Evolutionary conservation across 305 asterid species (phyloP).

Genomic region (Galium porrigens): DNA sequence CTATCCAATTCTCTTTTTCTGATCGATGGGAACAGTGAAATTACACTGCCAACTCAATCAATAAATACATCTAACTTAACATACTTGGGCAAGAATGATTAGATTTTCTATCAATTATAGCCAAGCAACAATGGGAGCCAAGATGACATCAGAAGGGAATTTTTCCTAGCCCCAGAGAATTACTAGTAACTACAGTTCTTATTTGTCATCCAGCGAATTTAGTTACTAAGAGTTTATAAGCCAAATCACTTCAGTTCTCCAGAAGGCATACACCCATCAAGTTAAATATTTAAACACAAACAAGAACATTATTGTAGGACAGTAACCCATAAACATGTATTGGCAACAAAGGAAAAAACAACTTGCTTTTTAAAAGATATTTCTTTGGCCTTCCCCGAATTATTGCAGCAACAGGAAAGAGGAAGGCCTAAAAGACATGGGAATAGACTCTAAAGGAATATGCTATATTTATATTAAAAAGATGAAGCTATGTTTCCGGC

Average conservation of each 20-base stretch:
- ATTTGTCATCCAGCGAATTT: background rate
- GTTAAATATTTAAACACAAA: background rate
- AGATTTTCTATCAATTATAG: background rate
- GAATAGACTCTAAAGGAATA: background rate
- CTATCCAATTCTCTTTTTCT: background rate
- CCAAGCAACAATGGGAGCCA: background rate
- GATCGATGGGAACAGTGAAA: background rate
- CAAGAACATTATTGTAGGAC: background rate
- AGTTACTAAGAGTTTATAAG: background rate
- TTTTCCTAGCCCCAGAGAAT: background rate
- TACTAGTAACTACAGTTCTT: background rate
- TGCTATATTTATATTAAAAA: background rate
- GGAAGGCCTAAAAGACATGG: background rate
- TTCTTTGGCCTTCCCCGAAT: background rate
- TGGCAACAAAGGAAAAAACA: background rate
- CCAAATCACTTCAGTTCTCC: background rate
- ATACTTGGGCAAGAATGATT: background rate
- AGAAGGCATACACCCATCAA: background rate
- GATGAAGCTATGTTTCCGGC: background rate
- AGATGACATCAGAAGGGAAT: background rate
- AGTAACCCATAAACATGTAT: background rate
- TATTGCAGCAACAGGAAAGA: background rate
- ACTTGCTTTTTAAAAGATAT: background rate
- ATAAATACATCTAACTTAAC: background rate
- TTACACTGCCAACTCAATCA: background rate